These are phyloP conservation scores for Acanthamoeba healyi DNA, from an alignment of 208 protist species.

Conservation along the genomic window DNA sequence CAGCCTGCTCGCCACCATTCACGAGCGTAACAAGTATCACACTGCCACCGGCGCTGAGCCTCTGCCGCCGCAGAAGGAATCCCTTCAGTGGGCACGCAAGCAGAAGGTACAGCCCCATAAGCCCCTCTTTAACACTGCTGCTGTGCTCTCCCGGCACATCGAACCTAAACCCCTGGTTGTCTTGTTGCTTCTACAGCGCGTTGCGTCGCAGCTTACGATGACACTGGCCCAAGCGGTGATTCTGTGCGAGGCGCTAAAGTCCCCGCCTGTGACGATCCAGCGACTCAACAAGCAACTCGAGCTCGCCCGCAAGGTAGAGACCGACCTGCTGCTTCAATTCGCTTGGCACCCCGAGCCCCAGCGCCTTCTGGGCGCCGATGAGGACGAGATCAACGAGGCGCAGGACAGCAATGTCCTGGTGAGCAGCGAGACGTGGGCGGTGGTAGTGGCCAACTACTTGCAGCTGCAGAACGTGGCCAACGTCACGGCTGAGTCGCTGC, in stretches of 20 bases:
- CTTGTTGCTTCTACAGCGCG: neutral
- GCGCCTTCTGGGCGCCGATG: constrained; percentile 12
- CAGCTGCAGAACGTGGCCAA: constrained; percentile 60
- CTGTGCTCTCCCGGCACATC: no score
- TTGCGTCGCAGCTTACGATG: neutral
- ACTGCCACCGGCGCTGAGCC: neutral
- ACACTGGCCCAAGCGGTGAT: constrained; percentile 26
- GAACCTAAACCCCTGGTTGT: neutral
- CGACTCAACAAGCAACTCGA: constrained; percentile 41
- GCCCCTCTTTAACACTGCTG: neutral
- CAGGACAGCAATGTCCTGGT: neutral
- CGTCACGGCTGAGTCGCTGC: constrained; percentile 37
- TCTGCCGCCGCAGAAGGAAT: constrained; percentile 25
- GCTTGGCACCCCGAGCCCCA: constrained; percentile 32
- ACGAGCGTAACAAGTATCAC: constrained; percentile 5
- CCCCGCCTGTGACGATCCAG: neutral
- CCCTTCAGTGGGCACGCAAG: constrained; percentile 43
- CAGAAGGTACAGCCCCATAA: neutral
- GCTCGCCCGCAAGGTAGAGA: neutral
- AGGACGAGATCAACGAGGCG: neutral
- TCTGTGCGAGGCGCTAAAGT: constrained; percentile 57
- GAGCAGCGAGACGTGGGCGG: neutral
- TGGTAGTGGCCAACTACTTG: constrained; percentile 52
- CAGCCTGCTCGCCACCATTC: neutral
- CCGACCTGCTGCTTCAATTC: constrained; percentile 19